These are phyloP conservation scores for Globisporangium paddicum DNA, from an alignment of 352 stramenopile species.

Conservation along the genomic window DNA sequence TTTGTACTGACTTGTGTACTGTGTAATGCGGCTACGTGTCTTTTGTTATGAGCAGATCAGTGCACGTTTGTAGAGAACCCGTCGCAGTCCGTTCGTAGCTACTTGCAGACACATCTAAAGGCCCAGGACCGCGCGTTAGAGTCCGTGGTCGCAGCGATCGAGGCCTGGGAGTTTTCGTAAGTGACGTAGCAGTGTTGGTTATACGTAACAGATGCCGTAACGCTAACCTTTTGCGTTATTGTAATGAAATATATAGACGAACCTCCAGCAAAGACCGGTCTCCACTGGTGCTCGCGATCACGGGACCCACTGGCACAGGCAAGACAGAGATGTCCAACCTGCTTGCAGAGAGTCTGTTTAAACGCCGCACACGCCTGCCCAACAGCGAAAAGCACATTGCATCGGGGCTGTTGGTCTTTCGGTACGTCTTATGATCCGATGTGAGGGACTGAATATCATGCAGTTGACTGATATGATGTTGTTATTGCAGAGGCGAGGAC, in stretches of 20 bases:
- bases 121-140: constrained; percentile 66
- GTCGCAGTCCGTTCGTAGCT: constrained; percentile 44
- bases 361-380: constrained; percentile 61
- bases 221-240: not conserved
- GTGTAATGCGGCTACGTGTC: not conserved
- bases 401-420: constrained; percentile 75
- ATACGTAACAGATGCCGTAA: not conserved
- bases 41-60: constrained; percentile 35
- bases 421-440: constrained; percentile 24
- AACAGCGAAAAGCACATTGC: constrained; percentile 67
- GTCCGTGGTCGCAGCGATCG: constrained; percentile 59
- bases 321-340: constrained; percentile 90
- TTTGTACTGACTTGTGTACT: not conserved
- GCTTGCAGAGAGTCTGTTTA: constrained; percentile 81
- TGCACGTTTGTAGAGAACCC: constrained; percentile 72
- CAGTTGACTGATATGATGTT: too few species aligned
- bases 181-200: not conserved
- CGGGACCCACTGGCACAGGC: constrained; percentile 83
- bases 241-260: constrained; percentile 20
- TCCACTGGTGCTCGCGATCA: constrained; percentile 87
- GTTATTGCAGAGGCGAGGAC: constrained; percentile 64
- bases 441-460: too few species aligned
- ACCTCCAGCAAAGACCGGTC: constrained; percentile 52
- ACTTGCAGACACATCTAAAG: constrained; percentile 58
- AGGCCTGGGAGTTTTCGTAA: constrained; percentile 83